Percentiles rank a stretch among this genome's conserved stretches.
Evolutionary conservation across 73 alveolate species (phyloP).

Genomic region (Paramecium biaurelia): DNA sequence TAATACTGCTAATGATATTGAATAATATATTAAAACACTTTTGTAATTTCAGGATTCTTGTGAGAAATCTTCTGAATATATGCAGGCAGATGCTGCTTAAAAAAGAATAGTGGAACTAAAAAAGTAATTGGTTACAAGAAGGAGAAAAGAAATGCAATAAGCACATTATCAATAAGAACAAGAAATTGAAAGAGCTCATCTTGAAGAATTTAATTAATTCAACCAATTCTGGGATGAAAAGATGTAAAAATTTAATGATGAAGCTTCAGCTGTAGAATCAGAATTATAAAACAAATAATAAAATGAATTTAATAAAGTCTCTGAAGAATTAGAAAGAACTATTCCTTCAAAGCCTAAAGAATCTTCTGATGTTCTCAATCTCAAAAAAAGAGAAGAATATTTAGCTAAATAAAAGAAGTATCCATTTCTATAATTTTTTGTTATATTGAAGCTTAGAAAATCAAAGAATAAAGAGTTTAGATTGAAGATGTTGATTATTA

Average conservation of each 20-base stretch:
- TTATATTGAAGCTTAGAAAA: slow-evolving; percentile 67
- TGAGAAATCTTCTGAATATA: neutral
- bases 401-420: slow-evolving; percentile 65
- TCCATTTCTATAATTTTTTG: neutral
- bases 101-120: neutral
- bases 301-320: slow-evolving; percentile 10
- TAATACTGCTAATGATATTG: neutral
- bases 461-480: slow-evolving; percentile 32
- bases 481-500: slow-evolving; percentile 52
- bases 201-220: slow-evolving; percentile 26
- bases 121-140: neutral
- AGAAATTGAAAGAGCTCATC: slow-evolving; percentile 32
- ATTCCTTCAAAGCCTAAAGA: slow-evolving; percentile 64
- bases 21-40: neutral
- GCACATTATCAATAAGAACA: slow-evolving; percentile 1
- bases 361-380: slow-evolving; percentile 66
- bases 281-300: slow-evolving; percentile 40
- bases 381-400: slow-evolving; percentile 69
- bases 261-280: slow-evolving; percentile 49
- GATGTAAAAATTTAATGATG: slow-evolving; percentile 53
- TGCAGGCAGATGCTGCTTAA: slow-evolving; percentile 36
- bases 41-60: neutral
- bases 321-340: slow-evolving; percentile 63
- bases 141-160: slow-evolving; percentile 18
- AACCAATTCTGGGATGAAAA: slow-evolving; percentile 37